These are phyloP conservation scores for Magnusiomyces paraingens DNA, from an alignment of 1,139 yeast species.

Conservation along the genomic window DNA sequence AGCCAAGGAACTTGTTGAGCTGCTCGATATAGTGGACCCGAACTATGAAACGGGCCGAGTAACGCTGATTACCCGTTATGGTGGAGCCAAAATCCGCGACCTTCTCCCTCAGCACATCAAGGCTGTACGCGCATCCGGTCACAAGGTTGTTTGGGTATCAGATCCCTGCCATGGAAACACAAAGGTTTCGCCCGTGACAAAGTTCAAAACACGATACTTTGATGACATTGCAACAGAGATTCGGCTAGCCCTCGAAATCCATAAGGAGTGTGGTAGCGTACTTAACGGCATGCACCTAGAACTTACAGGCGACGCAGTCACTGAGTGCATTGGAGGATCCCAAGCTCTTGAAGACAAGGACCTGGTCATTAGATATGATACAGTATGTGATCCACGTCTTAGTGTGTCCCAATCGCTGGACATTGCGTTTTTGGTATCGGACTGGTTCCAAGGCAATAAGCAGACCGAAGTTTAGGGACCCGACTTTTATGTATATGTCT, in stretches of 20 bases:
- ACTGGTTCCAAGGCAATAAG: slow-evolving; percentile 23
- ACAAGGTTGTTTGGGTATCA: slow-evolving; percentile 39
- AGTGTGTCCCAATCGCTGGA: slow-evolving; percentile 38
- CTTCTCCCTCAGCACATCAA: slow-evolving; percentile 36
- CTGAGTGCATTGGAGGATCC: slow-evolving; percentile 43
- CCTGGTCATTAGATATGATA: slow-evolving; percentile 36
- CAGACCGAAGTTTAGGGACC: slow-evolving; percentile 2
- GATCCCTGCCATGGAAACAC: slow-evolving; percentile 44
- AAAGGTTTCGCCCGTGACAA: slow-evolving; percentile 35
- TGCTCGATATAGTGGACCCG: slow-evolving; percentile 39
- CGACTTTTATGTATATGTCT: too few species aligned
- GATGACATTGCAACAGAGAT: slow-evolving; percentile 39
- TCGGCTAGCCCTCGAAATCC: slow-evolving; percentile 34
- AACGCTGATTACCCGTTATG: slow-evolving; percentile 40
- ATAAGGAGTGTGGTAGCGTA: slow-evolving; percentile 30
- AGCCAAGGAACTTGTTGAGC: slow-evolving; percentile 34
- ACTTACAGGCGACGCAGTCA: slow-evolving; percentile 41
- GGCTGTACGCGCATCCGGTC: slow-evolving; percentile 37
- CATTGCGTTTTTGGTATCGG: slow-evolving; percentile 40
- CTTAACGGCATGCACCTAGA: slow-evolving; percentile 41
- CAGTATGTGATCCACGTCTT: slow-evolving; percentile 41
- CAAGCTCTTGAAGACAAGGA: slow-evolving; percentile 38
- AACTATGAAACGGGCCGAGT: slow-evolving; percentile 36
- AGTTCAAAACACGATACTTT: slow-evolving; percentile 39
- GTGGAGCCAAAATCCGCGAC: slow-evolving; percentile 33